Percentiles rank a stretch among this genome's conserved stretches.
Conservation (phyloP, 148 eudicot species). For the Heliamphora exappendiculata region DNA sequence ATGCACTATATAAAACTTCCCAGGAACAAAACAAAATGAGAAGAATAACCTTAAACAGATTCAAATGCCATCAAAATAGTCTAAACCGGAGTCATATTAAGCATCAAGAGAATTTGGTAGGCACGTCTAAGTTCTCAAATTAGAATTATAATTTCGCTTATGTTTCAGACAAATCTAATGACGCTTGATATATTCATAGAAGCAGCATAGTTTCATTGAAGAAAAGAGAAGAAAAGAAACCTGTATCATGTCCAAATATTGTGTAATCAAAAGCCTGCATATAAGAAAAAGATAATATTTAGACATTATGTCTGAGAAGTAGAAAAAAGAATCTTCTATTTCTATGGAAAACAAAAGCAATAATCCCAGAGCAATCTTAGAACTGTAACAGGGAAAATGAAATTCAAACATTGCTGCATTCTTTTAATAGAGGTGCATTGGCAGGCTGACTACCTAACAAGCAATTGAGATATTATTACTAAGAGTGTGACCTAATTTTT, state of each 20-base stretch:
- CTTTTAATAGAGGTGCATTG: too few relatives aligned
- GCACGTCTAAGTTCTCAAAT: neutral
- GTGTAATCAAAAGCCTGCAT: slow-evolving; percentile 45
- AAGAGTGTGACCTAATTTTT: neutral
- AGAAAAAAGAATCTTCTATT: neutral
- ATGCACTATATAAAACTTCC: neutral
- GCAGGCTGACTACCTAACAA: too few relatives aligned
- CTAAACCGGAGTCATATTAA: neutral
- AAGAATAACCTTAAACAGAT: neutral
- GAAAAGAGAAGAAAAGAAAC: slow-evolving; percentile 25
- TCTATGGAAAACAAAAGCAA: neutral
- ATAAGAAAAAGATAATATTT: neutral
- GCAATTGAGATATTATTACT: neutral
- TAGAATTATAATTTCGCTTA: too few relatives aligned
- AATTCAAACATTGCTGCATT: too few relatives aligned
- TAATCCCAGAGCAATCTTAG: slow-evolving; percentile 2
- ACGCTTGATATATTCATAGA: too few relatives aligned
- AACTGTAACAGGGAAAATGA: too few relatives aligned
- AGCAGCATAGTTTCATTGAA: neutral
- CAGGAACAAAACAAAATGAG: neutral
- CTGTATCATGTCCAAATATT: slow-evolving; percentile 73
- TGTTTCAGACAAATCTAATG: too few relatives aligned
- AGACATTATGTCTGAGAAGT: slow-evolving; percentile 5
- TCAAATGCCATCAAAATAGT: neutral
- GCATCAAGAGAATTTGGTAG: neutral